A percentile compares a stretch with the other conserved stretches of the same genome.
These are phyloP conservation scores for Drosera capensis DNA, from an alignment of 148 eudicot species.

Conservation along the genomic window DNA sequence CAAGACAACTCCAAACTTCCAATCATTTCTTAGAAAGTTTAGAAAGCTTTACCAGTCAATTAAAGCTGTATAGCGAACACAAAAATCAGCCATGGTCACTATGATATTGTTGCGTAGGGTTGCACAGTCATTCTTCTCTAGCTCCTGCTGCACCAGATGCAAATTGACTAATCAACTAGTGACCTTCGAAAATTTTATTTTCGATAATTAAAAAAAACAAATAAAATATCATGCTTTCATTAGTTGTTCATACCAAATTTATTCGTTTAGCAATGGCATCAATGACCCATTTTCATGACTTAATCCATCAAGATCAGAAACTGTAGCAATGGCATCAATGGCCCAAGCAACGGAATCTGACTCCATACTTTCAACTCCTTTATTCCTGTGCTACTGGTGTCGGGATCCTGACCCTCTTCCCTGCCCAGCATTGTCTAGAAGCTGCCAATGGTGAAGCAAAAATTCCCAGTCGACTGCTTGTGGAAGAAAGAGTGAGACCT, in stretches of 20 bases:
- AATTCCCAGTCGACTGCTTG: slow-evolving; percentile 83
- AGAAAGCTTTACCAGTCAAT: slow-evolving; percentile 64
- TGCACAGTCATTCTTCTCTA: slow-evolving; percentile 79
- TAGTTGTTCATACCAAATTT: too few relatives aligned
- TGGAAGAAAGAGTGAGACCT: slow-evolving; percentile 61
- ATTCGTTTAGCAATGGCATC: slow-evolving; percentile 64
- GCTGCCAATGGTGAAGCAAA: slow-evolving; percentile 88
- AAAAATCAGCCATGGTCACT: slow-evolving; percentile 88
- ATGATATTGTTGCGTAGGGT: slow-evolving; percentile 82
- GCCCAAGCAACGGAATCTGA: slow-evolving; percentile 65
- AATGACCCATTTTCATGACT: too few relatives aligned
- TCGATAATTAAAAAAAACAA: too few relatives aligned
- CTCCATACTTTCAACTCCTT: slow-evolving; percentile 23
- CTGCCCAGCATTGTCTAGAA: slow-evolving; percentile 52
- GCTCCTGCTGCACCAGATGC: slow-evolving; percentile 78
- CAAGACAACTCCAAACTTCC: background rate
- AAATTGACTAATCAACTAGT: too few relatives aligned
- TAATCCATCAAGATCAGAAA: too few relatives aligned
- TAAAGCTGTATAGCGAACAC: slow-evolving; percentile 87
- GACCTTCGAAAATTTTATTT: too few relatives aligned
- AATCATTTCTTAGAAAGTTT: background rate
- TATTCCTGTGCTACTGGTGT: slow-evolving; percentile 13
- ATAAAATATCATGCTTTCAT: too few relatives aligned
- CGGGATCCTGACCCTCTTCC: slow-evolving; percentile 18
- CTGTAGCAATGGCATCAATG: slow-evolving; percentile 78